A percentile compares a stretch with the other conserved stretches of the same genome.
Evolutionary conservation across 805 yeast species (phyloP).

Genomic region (Monosporozyma aerobia): DNA sequence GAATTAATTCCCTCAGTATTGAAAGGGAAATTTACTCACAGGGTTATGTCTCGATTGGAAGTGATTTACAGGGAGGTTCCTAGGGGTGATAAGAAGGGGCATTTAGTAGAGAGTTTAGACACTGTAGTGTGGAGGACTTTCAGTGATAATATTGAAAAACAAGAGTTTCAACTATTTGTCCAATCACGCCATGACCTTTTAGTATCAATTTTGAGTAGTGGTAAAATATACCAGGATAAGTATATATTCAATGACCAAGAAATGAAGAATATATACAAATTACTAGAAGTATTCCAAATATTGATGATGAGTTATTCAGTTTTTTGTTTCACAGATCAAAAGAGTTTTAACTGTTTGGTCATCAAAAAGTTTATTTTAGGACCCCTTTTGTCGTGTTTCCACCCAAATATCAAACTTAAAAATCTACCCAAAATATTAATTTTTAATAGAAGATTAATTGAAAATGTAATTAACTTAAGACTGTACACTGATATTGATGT

Average conservation of each 20-base stretch:
- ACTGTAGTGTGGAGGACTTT: background rate
- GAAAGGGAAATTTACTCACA: background rate
- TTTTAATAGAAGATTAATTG: background rate
- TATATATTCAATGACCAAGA: background rate
- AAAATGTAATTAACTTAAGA: background rate
- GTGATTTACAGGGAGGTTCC: background rate
- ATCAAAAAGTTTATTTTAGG: background rate
- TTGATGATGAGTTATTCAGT: constrained; percentile 14
- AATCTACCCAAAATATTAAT: background rate
- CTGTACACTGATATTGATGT: background rate
- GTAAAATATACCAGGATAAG: background rate
- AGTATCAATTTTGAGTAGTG: background rate
- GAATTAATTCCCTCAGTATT: background rate
- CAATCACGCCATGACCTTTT: background rate
- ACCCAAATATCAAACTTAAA: background rate
- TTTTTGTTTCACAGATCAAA: constrained; percentile 1
- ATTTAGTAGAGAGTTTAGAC: background rate
- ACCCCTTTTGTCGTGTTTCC: background rate
- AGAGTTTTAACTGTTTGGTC: background rate
- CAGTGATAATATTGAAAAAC: background rate
- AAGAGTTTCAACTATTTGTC: background rate
- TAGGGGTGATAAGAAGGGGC: background rate
- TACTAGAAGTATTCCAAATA: constrained; percentile 14
- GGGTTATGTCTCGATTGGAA: background rate
- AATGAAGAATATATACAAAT: constrained; percentile 1